Percentiles rank a stretch among this genome's conserved stretches.
phyloP scores from a whole-genome alignment of 345 rosid species.

The Aquilaria yunnanensis region DNA sequence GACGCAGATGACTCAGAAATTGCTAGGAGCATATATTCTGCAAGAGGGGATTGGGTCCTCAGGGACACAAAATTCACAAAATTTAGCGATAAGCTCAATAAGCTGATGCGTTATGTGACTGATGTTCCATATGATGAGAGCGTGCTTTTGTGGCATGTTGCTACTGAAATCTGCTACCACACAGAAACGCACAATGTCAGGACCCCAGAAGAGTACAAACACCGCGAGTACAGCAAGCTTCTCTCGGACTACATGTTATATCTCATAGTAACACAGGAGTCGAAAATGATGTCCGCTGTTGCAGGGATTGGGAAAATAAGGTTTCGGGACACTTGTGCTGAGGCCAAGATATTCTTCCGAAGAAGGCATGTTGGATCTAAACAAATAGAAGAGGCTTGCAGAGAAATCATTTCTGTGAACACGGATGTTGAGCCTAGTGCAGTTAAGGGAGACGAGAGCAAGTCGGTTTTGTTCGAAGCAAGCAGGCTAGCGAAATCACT shows the following conservation, averaged over 20 bases:
- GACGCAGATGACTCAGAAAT: slow-evolving; percentile 33
- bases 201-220: not conserved
- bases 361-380: slow-evolving; percentile 10
- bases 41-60: slow-evolving; percentile 56
- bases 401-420: slow-evolving; percentile 11
- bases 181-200: not conserved
- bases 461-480: slow-evolving; percentile 56
- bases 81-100: not conserved
- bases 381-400: slow-evolving; percentile 14
- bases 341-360: slow-evolving; percentile 31
- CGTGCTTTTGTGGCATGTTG: slow-evolving; percentile 50
- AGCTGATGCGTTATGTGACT: slow-evolving; percentile 28
- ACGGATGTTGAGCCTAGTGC: slow-evolving; percentile 29
- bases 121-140: slow-evolving; percentile 37
- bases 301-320: slow-evolving; percentile 47
- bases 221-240: slow-evolving; percentile 32
- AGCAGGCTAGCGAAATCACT: slow-evolving; percentile 53
- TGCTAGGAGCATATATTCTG: slow-evolving; percentile 38
- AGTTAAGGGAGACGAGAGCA: slow-evolving; percentile 58
- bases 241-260: slow-evolving; percentile 60
- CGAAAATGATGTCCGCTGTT: slow-evolving; percentile 45
- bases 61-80: slow-evolving; percentile 8
- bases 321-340: slow-evolving; percentile 41
- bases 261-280: slow-evolving; percentile 43
- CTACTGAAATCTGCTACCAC: slow-evolving; percentile 47